Evolutionary conservation across 768 basidiomycete genomes (phyloP), one percentile per base, ranked within the genome.

Genomic region (Boletus reticulatus): DNA sequence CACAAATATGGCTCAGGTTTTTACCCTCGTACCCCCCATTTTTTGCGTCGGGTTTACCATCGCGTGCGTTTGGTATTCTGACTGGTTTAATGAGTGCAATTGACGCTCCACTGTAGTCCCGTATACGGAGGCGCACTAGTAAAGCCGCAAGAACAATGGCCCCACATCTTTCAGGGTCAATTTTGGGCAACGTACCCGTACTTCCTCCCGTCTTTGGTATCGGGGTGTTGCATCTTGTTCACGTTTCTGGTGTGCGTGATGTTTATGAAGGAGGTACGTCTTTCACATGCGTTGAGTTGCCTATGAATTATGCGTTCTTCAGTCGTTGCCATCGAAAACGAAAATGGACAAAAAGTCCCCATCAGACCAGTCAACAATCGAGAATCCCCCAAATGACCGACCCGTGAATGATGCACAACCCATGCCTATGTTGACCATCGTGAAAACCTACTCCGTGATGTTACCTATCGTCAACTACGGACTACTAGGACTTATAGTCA

Each of bases 61-160:
- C 5, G 50, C 41, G 42, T 51, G 24, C 12, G 50, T 51, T 43
- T 2, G 10, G 1, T 5, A 29, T 37, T 4, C 20, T 51, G 14
- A 29, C 22, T 24, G 20, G n/a, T 12, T 13, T 6, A 16, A 11
- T 24, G 13, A 22, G 4, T 20, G 47, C 47, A 7, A 4, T 4
- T 42, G 3, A 57, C 19, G 17, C 10, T 6, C 0, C 17, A n/a
- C 45, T 27, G 67, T 58, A 82, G 84, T 27, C 82, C 84, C 12
- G 66, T 86, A 22, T 80, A 84, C 31, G 84, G 85, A 2, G 84
- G 85, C 7, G 73, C 73, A 16, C 73, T 87, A 38, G 74, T 77
- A 48, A 76, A 74, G 57, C 85, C 85, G 27, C 78, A 79, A 39
- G 80, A 85, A 37, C 78, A 67, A 24, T 85, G 81, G 65, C 84